These are phyloP conservation scores for Aschersonia sp. DNA, from an alignment of 2,329 filamentous ascomycete genomes.

Conservation along the genomic window DNA sequence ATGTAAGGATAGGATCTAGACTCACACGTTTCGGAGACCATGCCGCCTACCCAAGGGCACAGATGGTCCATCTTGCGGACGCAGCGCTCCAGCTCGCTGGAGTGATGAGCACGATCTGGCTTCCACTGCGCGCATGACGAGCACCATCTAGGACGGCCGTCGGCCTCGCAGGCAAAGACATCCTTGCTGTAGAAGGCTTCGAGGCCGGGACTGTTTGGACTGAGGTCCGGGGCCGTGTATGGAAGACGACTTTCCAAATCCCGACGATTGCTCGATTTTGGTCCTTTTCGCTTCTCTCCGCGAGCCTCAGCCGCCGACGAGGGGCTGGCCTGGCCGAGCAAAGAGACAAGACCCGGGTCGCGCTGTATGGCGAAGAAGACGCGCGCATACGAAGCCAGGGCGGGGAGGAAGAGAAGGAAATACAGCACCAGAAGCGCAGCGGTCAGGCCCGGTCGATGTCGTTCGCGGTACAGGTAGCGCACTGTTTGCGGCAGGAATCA, in stretches of 20 bases:
- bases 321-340: constrained; percentile 23
- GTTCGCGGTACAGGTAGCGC: constrained; percentile 48
- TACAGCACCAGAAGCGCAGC: constrained; percentile 59
- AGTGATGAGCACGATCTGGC: constrained; percentile 77
- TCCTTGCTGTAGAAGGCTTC: constrained; percentile 71
- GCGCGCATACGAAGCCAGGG: constrained; percentile 55
- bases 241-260: constrained; percentile 12
- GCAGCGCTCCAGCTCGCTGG: constrained; percentile 66
- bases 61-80: constrained; percentile 90
- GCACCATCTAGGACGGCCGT: constrained; percentile 82
- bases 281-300: constrained; percentile 5
- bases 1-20: constrained; percentile 1
- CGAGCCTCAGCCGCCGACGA: constrained; percentile 11
- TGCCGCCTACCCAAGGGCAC: constrained; percentile 92
- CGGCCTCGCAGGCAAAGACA: constrained; percentile 68
- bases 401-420: constrained; percentile 54
- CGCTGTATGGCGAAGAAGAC: constrained; percentile 52
- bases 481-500: constrained; percentile 25
- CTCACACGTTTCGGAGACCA: constrained; percentile 67
- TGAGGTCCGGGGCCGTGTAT: constrained; percentile 25
- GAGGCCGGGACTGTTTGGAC: constrained; percentile 51
- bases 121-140: constrained; percentile 76
- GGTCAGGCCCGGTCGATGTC: constrained; percentile 39
- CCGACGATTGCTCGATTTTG: neutral
- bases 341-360: constrained; percentile 61